A percentile compares a stretch with the other conserved stretches of the same genome.
Evolutionary conservation across 78 protist genomes (phyloP).

Genomic region (Corallochytrium limacisporum): DNA sequence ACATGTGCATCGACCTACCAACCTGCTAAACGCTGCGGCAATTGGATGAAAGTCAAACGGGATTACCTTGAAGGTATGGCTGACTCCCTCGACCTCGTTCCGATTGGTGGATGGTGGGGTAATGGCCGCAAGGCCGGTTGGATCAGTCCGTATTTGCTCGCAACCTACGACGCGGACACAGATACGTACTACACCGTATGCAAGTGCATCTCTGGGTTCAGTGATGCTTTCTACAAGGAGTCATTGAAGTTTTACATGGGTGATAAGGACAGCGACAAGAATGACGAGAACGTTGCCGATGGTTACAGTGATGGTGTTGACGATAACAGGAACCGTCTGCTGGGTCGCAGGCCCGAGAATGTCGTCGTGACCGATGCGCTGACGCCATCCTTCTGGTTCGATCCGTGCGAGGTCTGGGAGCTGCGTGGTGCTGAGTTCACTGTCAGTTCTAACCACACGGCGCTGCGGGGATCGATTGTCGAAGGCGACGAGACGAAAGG

Average conservation of each 20-base stretch:
- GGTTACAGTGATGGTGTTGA: neutral
- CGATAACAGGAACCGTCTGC: neutral
- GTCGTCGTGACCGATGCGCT: neutral
- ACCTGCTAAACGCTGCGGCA: neutral
- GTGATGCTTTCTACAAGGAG: constrained; percentile 16
- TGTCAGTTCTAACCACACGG: constrained; percentile 9
- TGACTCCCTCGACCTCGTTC: constrained; percentile 33
- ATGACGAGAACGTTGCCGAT: neutral
- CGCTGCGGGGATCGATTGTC: constrained; percentile 8
- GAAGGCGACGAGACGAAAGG: neutral
- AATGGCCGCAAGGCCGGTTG: constrained; percentile 29
- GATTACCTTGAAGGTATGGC: constrained; percentile 18
- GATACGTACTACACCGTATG: constrained; percentile 9
- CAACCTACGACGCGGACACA: constrained; percentile 8
- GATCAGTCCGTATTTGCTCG: constrained; percentile 19
- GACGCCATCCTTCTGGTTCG: constrained; percentile 1
- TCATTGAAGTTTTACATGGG: neutral
- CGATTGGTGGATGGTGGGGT: constrained; percentile 32
- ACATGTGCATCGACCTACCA: neutral
- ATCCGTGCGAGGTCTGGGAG: constrained; percentile 32
- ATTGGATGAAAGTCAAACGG: constrained; percentile 14
- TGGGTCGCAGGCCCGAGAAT: neutral
- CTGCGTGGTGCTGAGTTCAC: constrained; percentile 29
- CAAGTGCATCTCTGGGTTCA: constrained; percentile 32
- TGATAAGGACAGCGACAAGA: neutral